These are phyloP conservation scores for Agaricus sinodeliciosus DNA, from an alignment of 768 basidiomycete species.

Conservation along the genomic window DNA sequence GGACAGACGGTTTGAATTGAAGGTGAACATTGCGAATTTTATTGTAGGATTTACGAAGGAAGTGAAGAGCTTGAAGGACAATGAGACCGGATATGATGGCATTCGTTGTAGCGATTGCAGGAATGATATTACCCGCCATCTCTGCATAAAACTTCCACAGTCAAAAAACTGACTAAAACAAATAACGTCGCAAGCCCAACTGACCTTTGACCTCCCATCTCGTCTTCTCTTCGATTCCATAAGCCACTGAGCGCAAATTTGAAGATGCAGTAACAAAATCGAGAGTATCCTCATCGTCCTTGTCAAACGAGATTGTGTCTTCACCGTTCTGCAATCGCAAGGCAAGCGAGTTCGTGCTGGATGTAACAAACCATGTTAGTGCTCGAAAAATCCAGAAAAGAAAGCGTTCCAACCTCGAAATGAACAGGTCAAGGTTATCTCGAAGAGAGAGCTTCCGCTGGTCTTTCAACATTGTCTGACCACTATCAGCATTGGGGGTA, in stretches of 20 bases:
- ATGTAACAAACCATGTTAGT: neutral
- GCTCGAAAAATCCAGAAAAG: neutral
- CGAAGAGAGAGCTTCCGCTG: constrained; percentile 70
- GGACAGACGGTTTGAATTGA: constrained; percentile 72
- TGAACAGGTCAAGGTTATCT: constrained; percentile 80
- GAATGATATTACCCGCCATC: constrained; percentile 99
- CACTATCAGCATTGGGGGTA: constrained; percentile 18
- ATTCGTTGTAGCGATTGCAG: constrained; percentile 98
- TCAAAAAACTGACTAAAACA: neutral
- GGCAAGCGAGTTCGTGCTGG: constrained; percentile 76
- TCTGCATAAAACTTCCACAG: constrained; percentile 40
- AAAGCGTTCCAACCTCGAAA: constrained; percentile 59
- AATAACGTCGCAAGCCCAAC: constrained; percentile 1
- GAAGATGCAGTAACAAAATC: constrained; percentile 96
- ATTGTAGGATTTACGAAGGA: constrained; percentile 61
- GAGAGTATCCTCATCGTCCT: constrained; percentile 94
- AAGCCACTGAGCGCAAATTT: constrained; percentile 87
- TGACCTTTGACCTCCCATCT: constrained; percentile 96
- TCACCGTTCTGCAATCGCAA: constrained; percentile 58
- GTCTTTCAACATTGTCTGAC: constrained; percentile 58
- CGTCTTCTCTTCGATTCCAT: constrained; percentile 83
- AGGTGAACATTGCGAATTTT: constrained; percentile 69
- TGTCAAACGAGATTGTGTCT: constrained; percentile 84
- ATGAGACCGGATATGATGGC: constrained; percentile 94
- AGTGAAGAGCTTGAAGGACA: constrained; percentile 85